A percentile compares a stretch with the other conserved stretches of the same genome.
These are phyloP conservation scores for Mycena pura DNA, from an alignment of 768 basidiomycete genomes.

Conservation along the genomic window DNA sequence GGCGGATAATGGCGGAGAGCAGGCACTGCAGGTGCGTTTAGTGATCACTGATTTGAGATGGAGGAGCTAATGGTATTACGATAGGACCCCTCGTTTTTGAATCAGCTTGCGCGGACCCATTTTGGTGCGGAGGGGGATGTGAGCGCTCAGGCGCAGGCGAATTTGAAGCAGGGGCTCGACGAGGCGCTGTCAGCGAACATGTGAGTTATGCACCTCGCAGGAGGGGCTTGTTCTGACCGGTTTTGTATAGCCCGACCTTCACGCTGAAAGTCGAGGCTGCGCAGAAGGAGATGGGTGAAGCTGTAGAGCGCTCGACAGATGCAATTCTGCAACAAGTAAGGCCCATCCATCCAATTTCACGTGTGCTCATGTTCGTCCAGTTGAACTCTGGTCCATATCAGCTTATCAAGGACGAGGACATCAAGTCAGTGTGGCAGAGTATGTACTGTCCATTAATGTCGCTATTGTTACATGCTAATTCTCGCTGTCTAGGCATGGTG, in stretches of 20 bases:
- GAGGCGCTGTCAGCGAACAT: conserved; percentile 23
- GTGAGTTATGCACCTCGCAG: neutral
- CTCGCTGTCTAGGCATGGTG: conserved; percentile 26
- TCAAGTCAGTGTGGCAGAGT: conserved; percentile 26
- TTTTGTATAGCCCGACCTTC: conserved; percentile 12
- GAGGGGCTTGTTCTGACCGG: neutral
- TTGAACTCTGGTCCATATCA: conserved; percentile 27
- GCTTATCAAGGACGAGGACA: conserved; percentile 30
- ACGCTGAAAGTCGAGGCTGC: conserved; percentile 21
- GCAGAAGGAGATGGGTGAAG: conserved; percentile 24
- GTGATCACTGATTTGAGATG: neutral
- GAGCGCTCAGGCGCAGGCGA: conserved; percentile 4
- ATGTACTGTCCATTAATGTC: too few species aligned
- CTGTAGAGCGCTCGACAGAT: conserved; percentile 21
- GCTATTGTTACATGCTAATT: too few species aligned
- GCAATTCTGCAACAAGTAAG: conserved; percentile 21
- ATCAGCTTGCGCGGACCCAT: conserved; percentile 5
- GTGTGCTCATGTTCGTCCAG: neutral
- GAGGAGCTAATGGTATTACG: neutral
- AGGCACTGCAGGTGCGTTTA: conserved; percentile 10
- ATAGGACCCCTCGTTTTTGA: conserved; percentile 17
- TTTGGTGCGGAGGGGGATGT: conserved; percentile 9
- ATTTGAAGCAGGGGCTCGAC: conserved; percentile 18
- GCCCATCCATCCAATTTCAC: neutral
- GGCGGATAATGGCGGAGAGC: conserved; percentile 6